Percentiles rank a stretch among this genome's conserved stretches.
These are phyloP conservation scores for Adansonia madagascariensis DNA, from an alignment of 441 rosid genomes.

Conservation along the genomic window DNA sequence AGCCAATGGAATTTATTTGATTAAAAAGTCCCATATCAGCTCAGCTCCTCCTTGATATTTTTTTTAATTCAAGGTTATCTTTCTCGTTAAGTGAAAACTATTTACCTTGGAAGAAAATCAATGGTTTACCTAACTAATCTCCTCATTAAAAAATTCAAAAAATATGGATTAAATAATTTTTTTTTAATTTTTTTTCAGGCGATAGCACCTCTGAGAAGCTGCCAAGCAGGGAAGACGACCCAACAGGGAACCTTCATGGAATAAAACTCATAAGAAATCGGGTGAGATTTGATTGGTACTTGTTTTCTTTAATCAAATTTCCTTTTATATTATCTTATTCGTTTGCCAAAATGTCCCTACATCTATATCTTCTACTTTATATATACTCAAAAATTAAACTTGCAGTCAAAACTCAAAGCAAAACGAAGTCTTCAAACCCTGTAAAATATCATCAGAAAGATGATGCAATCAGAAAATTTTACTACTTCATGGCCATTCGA, in stretches of 20 bases:
- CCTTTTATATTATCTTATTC: not conserved
- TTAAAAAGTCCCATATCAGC: too few species aligned
- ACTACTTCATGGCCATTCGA: slow-evolving; percentile 42
- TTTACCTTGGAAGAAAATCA: slow-evolving; percentile 17
- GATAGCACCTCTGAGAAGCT: slow-evolving; percentile 26
- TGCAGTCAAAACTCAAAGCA: slow-evolving; percentile 22
- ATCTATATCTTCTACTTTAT: slow-evolving; percentile 28
- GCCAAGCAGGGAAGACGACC: slow-evolving; percentile 41
- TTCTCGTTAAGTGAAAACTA: not conserved
- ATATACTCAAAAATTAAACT: slow-evolving; percentile 22
- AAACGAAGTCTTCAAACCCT: not conserved
- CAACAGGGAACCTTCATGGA: slow-evolving; percentile 34
- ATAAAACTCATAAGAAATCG: slow-evolving; percentile 33
- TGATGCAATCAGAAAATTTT: slow-evolving; percentile 41
- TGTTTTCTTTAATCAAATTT: not conserved
- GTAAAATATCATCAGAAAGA: slow-evolving; percentile 1
- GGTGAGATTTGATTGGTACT: slow-evolving; percentile 31
- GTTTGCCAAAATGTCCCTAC: not conserved
- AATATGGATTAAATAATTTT: not conserved
- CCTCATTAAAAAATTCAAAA: not conserved
- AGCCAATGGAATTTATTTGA: too few species aligned
- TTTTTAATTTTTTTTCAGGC: not conserved
- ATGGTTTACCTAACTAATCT: slow-evolving; percentile 8
- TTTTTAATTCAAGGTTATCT: not conserved
- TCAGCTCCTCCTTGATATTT: too few species aligned